phyloP scores from a whole-genome alignment of 2,329 filamentous ascomycete genomes.

The Juglanconis juglandina region DNA sequence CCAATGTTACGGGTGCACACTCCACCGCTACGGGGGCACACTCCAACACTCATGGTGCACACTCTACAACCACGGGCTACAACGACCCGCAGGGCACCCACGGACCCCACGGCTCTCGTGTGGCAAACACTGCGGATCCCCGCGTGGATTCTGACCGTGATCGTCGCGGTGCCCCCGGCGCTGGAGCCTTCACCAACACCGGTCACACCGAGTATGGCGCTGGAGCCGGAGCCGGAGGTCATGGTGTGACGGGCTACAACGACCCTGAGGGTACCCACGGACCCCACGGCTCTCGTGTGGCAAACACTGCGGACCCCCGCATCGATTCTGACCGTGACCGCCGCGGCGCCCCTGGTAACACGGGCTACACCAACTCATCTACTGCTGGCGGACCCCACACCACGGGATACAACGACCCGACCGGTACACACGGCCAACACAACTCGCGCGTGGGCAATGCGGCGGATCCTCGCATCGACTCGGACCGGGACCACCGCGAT shows the following conservation, averaged over 20 bases:
- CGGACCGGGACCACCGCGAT: conserved; percentile 31
- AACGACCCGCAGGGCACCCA: conserved; percentile 30
- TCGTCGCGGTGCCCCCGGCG: conserved; percentile 28
- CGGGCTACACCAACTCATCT: neutral
- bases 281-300: conserved; percentile 39
- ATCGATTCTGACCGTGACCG: conserved; percentile 48
- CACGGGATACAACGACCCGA: too few relatives aligned
- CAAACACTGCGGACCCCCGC: conserved; percentile 49
- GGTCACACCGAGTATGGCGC: conserved; percentile 16
- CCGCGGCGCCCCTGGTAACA: conserved; percentile 25
- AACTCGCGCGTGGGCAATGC: conserved; percentile 33
- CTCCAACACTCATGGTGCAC: conserved; percentile 8
- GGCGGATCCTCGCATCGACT: conserved; percentile 35
- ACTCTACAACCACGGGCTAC: conserved; percentile 22
- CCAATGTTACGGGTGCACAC: too few relatives aligned
- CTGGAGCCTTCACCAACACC: conserved; percentile 13
- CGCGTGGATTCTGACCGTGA: conserved; percentile 51
- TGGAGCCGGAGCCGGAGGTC: conserved; percentile 30
- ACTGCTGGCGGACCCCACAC: too few relatives aligned
- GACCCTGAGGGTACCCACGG: conserved; percentile 34
- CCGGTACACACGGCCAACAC: conserved; percentile 32
- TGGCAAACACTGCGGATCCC: conserved; percentile 48
- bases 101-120: conserved; percentile 41
- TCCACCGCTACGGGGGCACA: too few relatives aligned
- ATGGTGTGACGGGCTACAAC: conserved; percentile 26